Evolutionary conservation across 1,284 basidiomycete species (phyloP).

Genomic region (Malassezia caprae): DNA sequence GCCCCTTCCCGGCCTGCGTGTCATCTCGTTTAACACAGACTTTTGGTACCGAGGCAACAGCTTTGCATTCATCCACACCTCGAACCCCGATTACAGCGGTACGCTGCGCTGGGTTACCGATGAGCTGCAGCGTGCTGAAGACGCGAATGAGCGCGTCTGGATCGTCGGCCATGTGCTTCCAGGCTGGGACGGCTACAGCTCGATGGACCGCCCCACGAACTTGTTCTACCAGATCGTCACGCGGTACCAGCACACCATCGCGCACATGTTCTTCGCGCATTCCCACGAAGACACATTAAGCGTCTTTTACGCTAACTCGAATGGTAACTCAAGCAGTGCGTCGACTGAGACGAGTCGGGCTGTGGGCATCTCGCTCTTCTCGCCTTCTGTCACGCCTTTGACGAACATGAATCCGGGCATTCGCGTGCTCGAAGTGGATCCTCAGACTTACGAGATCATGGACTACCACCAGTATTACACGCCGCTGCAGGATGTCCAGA

Average conservation of each 20-base stretch:
- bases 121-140: slow-evolving; percentile 56
- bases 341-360: background rate
- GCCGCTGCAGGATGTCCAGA: slow-evolving; percentile 21
- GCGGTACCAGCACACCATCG: slow-evolving; percentile 64
- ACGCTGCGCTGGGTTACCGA: slow-evolving; percentile 69
- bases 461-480: slow-evolving; percentile 43
- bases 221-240: slow-evolving; percentile 57
- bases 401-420: slow-evolving; percentile 69
- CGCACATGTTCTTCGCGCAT: slow-evolving; percentile 70
- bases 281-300: slow-evolving; percentile 69
- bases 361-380: slow-evolving; percentile 53
- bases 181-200: slow-evolving; percentile 63
- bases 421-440: slow-evolving; percentile 67
- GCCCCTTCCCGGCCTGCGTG: slow-evolving; percentile 59
- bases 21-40: slow-evolving; percentile 69
- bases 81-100: slow-evolving; percentile 61
- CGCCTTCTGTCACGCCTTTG: slow-evolving; percentile 62
- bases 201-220: slow-evolving; percentile 48
- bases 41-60: slow-evolving; percentile 51
- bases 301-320: slow-evolving; percentile 71
- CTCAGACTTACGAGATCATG: slow-evolving; percentile 49
- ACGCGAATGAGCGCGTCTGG: slow-evolving; percentile 54
- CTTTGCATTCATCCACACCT: slow-evolving; percentile 68
- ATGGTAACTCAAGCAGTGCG: slow-evolving; percentile 28
- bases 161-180: slow-evolving; percentile 66